A percentile compares a stretch with the other conserved stretches of the same genome.
phyloP scores from a whole-genome alignment of 176 grass and related monocot species.

The Eleusine indica region DNA sequence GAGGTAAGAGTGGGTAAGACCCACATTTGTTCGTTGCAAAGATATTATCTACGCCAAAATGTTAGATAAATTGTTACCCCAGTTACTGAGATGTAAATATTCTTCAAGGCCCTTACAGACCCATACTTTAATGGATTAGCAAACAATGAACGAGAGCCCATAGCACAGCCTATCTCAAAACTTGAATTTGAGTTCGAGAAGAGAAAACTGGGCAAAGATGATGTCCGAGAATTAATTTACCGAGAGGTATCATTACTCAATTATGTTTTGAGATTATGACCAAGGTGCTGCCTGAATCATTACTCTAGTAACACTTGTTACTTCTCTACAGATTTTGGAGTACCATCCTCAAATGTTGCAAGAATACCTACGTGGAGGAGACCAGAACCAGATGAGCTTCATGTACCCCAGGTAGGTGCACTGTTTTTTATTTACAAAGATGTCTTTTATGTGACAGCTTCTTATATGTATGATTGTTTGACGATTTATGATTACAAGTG shows the following conservation, averaged over 20 bases:
- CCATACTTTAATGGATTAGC: constrained; percentile 88
- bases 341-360: constrained; percentile 99
- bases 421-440: constrained; percentile 25
- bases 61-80: constrained; percentile 23
- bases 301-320: constrained; percentile 14
- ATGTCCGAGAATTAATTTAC: constrained; percentile 97
- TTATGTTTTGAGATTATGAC: constrained; percentile 10
- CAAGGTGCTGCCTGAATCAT: background rate
- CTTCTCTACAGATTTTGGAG: constrained; percentile 82
- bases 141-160: constrained; percentile 83
- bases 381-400: constrained; percentile 87
- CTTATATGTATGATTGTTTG: constrained; percentile 15
- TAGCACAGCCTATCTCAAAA: constrained; percentile 83
- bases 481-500: constrained; percentile 20
- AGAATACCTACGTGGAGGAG: constrained; percentile 85
- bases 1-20: constrained; percentile 56
- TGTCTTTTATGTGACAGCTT: constrained; percentile 4
- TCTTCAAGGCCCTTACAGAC: constrained; percentile 73
- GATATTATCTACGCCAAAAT: constrained; percentile 31
- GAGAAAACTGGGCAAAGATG: constrained; percentile 92
- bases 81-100: constrained; percentile 44
- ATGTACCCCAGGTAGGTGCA: constrained; percentile 89
- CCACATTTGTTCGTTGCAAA: constrained; percentile 18
- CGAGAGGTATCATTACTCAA: constrained; percentile 69
- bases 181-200: constrained; percentile 99